Evolutionary conservation across 768 basidiomycete species (phyloP).

Genomic region (Clitopilus hobsonii): DNA sequence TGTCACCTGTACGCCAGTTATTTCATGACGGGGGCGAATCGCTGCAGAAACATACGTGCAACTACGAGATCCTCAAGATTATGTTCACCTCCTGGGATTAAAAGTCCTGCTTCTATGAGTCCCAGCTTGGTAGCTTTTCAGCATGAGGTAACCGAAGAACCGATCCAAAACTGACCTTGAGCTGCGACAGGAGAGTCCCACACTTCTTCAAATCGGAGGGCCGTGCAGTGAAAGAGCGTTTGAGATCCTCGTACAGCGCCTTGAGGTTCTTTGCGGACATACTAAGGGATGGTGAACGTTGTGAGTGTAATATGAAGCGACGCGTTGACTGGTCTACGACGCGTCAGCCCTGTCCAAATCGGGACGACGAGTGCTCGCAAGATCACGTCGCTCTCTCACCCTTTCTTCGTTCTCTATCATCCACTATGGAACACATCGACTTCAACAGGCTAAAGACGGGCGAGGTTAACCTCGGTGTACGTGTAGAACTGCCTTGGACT

Average conservation of each 20-base stretch:
- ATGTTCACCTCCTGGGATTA: slow-evolving; percentile 65
- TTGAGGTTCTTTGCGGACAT: slow-evolving; percentile 56
- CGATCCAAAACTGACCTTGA: slow-evolving; percentile 53
- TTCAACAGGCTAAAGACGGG: slow-evolving; percentile 86
- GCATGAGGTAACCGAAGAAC: neutral
- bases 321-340: slow-evolving; percentile 37
- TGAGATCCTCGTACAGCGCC: slow-evolving; percentile 60
- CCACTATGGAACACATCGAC: slow-evolving; percentile 65
- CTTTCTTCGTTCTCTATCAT: slow-evolving; percentile 13
- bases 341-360: slow-evolving; percentile 42
- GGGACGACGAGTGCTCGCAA: slow-evolving; percentile 11
- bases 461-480: slow-evolving; percentile 94
- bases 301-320: slow-evolving; percentile 17
- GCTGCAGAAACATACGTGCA: slow-evolving; percentile 45
- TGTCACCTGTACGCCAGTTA: slow-evolving; percentile 57
- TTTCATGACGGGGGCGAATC: neutral
- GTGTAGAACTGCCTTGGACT: slow-evolving; percentile 24
- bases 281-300: slow-evolving; percentile 8
- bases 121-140: slow-evolving; percentile 47
- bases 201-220: slow-evolving; percentile 68
- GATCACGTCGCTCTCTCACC: slow-evolving; percentile 11
- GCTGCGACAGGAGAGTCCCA: slow-evolving; percentile 56
- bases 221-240: slow-evolving; percentile 58
- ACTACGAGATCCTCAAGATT: slow-evolving; percentile 65
- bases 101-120: slow-evolving; percentile 70